Conservation (phyloP, 1,284 basidiomycete genomes). For the Rhodofomes roseus region DNA sequence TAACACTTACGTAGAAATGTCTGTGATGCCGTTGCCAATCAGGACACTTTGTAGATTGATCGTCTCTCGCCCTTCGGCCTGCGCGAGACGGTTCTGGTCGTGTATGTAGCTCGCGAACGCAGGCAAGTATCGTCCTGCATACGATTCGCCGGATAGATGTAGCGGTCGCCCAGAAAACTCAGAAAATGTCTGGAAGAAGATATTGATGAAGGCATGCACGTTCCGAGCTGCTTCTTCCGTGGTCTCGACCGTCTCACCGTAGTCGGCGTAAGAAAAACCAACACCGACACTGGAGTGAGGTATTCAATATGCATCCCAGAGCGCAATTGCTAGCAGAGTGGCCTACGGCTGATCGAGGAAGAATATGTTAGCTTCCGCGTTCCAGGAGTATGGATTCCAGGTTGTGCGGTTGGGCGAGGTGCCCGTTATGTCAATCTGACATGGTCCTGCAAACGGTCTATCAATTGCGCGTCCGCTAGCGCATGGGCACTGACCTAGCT, state of each 20-base stretch:
- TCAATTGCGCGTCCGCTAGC: neutral
- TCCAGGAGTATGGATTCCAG: conserved; percentile 67
- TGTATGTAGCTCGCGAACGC: conserved; percentile 78
- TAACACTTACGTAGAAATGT: conserved; percentile 49
- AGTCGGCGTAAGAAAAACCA: conserved; percentile 60
- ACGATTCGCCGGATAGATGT: conserved; percentile 72
- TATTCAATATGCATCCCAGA: neutral
- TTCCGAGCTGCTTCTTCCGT: conserved; percentile 74
- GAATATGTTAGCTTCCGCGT: conserved; percentile 63
- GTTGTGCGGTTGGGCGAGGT: conserved; percentile 45
- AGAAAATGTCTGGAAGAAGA: conserved; percentile 75
- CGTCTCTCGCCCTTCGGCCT: conserved; percentile 48
- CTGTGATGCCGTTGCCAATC: conserved; percentile 64
- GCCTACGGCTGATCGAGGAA: conserved; percentile 66
- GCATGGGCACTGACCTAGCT: conserved; percentile 34
- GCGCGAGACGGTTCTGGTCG: conserved; percentile 64
- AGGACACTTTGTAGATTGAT: conserved; percentile 68
- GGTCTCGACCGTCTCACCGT: conserved; percentile 52
- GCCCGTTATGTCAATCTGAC: conserved; percentile 50
- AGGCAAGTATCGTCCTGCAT: conserved; percentile 77
- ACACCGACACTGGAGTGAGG: conserved; percentile 46
- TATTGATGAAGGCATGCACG: conserved; percentile 66
- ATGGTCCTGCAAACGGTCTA: conserved; percentile 40
- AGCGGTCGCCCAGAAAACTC: conserved; percentile 61
- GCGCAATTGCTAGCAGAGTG: neutral